Evolutionary conservation across 495 filamentous ascomycete genomes (phyloP).

Genomic region (Hypoxylon fragiforme): DNA sequence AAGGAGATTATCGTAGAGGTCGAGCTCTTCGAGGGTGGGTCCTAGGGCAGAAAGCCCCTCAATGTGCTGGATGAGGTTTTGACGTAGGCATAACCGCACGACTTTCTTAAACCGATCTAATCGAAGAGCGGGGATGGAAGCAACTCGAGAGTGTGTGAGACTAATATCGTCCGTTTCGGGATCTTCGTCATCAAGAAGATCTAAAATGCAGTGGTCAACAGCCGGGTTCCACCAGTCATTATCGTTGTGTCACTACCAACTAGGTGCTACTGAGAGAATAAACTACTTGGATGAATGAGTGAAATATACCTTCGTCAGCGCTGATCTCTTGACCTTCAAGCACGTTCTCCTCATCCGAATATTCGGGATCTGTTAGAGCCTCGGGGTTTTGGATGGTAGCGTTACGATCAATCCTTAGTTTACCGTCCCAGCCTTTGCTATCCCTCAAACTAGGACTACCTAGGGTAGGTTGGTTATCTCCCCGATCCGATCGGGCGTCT

Average conservation of each 20-base stretch:
- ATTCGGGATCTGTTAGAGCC: constrained; percentile 77
- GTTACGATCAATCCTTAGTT: constrained; percentile 72
- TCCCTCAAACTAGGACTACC: constrained; percentile 53
- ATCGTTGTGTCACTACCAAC: not conserved
- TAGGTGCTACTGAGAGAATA: not conserved
- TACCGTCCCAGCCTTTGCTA: constrained; percentile 92
- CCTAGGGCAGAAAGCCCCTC: constrained; percentile 68
- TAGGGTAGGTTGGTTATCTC: constrained; percentile 46
- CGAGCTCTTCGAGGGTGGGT: constrained; percentile 73
- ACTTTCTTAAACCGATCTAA: constrained; percentile 82
- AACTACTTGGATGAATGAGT: not conserved
- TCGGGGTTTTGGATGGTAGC: constrained; percentile 72
- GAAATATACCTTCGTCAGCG: constrained; percentile 82
- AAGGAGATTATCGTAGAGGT: constrained; percentile 98
- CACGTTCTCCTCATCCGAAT: constrained; percentile 79
- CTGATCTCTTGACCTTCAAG: constrained; percentile 73
- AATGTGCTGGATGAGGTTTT: constrained; percentile 85
- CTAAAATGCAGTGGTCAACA: constrained; percentile 37
- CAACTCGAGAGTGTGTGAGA: constrained; percentile 81
- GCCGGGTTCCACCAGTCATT: constrained; percentile 2
- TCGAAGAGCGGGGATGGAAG: constrained; percentile 73
- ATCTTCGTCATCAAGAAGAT: constrained; percentile 59
- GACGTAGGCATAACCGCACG: constrained; percentile 83
- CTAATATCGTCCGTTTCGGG: constrained; percentile 76
- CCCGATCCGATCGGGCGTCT: constrained; percentile 41